These are phyloP conservation scores for Raphidocelis subcapitata DNA, from an alignment of 139 green algal genomes.

Conservation along the genomic window DNA sequence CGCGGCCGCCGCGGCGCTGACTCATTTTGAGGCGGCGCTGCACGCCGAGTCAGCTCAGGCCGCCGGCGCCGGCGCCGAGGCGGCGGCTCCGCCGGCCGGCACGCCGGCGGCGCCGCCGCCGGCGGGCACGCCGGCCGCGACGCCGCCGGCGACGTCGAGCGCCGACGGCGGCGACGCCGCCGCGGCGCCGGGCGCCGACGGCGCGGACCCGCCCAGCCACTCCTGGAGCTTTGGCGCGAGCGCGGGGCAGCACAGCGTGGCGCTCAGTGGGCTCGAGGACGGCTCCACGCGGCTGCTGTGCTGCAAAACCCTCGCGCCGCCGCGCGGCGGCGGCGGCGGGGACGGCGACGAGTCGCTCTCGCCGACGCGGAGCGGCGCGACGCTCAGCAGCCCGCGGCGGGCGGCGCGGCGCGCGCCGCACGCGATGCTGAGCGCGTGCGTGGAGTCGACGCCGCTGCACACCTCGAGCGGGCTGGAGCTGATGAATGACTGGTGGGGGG, in stretches of 20 bases:
- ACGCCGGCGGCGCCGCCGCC: not conserved
- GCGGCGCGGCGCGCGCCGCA: conserved; percentile 12
- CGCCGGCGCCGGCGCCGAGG: too few species aligned
- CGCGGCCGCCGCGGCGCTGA: not conserved
- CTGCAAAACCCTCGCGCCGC: conserved; percentile 29
- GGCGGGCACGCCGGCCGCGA: not conserved
- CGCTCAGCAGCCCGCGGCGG: conserved; percentile 14
- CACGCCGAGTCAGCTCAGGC: too few species aligned
- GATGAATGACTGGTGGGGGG: not conserved
- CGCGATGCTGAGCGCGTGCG: conserved; percentile 64
- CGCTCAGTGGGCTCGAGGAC: conserved; percentile 64
- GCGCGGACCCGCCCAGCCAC: conserved; percentile 31
- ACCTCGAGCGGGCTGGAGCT: not conserved
- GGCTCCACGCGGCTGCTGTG: conserved; percentile 56
- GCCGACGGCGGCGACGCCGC: not conserved
- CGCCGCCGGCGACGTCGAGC: too few species aligned
- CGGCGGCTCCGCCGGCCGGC: not conserved
- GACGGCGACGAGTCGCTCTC: not conserved
- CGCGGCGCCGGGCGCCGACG: not conserved
- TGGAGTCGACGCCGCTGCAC: conserved; percentile 55
- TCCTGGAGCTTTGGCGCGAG: conserved; percentile 54
- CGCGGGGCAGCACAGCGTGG: conserved; percentile 35
- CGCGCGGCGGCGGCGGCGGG: not conserved
- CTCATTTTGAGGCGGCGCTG: too few species aligned
- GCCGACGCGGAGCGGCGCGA: not conserved